Evolutionary conservation across 768 basidiomycete species (phyloP).

Genomic region (Sutorius australiensis): DNA sequence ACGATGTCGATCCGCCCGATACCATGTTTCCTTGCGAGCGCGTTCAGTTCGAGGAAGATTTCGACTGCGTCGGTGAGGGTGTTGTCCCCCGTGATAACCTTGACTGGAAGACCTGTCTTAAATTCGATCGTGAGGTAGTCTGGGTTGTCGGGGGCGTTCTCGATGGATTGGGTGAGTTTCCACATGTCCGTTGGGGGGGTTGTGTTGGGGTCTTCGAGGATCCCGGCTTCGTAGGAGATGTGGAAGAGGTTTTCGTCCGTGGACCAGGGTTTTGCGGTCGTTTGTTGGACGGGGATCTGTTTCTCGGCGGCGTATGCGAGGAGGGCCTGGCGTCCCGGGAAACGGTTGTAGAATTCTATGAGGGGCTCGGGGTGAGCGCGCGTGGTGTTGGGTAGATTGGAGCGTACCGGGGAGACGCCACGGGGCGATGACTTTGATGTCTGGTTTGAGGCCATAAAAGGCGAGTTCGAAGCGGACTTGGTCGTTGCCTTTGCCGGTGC

Average conservation of each 20-base stretch:
- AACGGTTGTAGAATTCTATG: conserved; percentile 93
- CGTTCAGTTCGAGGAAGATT: conserved; percentile 88
- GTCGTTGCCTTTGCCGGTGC: conserved; percentile 99
- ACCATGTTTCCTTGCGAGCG: conserved; percentile 91
- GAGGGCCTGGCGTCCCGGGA: conserved; percentile 91
- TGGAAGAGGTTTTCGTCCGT: conserved; percentile 99
- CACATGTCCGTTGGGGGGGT: conserved; percentile 98
- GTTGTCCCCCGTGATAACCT: conserved; percentile 61
- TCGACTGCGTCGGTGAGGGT: conserved; percentile 90
- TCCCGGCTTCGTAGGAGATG: conserved; percentile 99
- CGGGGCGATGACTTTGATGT: conserved; percentile 98
- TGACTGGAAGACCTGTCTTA: conserved; percentile 79
- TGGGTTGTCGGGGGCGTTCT: conserved; percentile 73
- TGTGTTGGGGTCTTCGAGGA: conserved; percentile 93
- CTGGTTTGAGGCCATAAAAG: conserved; percentile 97
- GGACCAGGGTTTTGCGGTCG: conserved; percentile 96
- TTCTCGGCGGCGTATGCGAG: conserved; percentile 86
- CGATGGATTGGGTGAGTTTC: conserved; percentile 88
- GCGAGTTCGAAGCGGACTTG: conserved; percentile 99
- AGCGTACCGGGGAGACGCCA: conserved; percentile 87
- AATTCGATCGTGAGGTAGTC: conserved; percentile 86
- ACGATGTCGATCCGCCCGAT: conserved; percentile 98
- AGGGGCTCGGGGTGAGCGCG: neutral
- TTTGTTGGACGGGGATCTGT: conserved; percentile 91
- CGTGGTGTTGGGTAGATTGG: neutral